Evolutionary conservation across 768 basidiomycete genomes (phyloP).

Genomic region (Auriscalpium microsporum): DNA sequence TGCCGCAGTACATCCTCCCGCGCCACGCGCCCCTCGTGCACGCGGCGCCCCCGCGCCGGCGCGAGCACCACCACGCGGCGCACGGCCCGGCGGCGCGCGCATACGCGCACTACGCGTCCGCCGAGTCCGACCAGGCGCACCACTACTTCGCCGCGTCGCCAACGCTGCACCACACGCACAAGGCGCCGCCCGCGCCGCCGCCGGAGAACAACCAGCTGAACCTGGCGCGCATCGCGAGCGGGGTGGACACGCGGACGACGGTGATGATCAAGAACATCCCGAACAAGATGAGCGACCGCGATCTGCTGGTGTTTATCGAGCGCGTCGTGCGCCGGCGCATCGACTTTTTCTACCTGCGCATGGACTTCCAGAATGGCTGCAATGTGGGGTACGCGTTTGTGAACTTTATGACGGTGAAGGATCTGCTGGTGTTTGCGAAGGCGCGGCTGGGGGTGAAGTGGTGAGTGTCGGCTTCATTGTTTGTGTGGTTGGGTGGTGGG

Average conservation of each 20-base stretch:
- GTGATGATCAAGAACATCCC: conserved; percentile 92
- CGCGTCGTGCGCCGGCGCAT: conserved; percentile 68
- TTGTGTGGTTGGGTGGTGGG: background rate
- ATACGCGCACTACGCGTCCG: conserved; percentile 7
- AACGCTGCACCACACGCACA: background rate
- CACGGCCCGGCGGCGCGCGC: conserved; percentile 12
- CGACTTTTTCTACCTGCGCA: conserved; percentile 82
- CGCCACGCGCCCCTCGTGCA: conserved; percentile 3
- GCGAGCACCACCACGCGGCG: background rate
- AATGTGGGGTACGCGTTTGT: conserved; percentile 84
- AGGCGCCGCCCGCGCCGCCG: conserved; percentile 6
- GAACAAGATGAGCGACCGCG: conserved; percentile 80
- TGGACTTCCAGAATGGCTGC: conserved; percentile 79
- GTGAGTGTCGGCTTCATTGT: conserved; percentile 31
- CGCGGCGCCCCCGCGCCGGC: background rate
- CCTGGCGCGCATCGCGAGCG: conserved; percentile 63
- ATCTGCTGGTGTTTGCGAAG: conserved; percentile 69
- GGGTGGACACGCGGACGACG: conserved; percentile 73
- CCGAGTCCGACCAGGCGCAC: conserved; percentile 4
- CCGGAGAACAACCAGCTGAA: conserved; percentile 53
- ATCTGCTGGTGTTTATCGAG: conserved; percentile 57
- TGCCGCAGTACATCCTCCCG: conserved; percentile 10
- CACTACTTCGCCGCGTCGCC: conserved; percentile 1
- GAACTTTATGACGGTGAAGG: conserved; percentile 76
- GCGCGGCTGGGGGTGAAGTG: conserved; percentile 73